Evolutionary conservation across 2,329 filamentous ascomycete species (phyloP).

Genomic region (Hypoxylon sp.): DNA sequence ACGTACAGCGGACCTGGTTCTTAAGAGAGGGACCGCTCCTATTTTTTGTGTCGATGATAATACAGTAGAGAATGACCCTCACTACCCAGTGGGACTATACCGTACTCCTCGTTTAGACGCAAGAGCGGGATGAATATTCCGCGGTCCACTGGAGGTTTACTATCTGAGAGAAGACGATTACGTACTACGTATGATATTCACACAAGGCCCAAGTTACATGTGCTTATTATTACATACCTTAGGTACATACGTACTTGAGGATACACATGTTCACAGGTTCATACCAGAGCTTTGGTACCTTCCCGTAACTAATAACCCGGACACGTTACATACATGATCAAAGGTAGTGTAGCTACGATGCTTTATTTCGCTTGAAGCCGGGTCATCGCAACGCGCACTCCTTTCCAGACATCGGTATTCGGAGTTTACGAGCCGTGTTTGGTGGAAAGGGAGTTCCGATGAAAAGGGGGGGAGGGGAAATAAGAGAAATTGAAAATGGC

Average conservation of each 20-base stretch:
- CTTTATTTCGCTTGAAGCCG: slow-evolving; percentile 20
- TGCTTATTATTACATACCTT: slow-evolving; percentile 11
- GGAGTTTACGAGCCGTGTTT: slow-evolving; percentile 39
- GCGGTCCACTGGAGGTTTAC: slow-evolving; percentile 15
- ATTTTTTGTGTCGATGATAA: slow-evolving; percentile 10
- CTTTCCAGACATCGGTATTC: slow-evolving; percentile 42
- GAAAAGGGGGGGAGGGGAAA: slow-evolving; percentile 9
- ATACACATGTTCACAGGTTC: slow-evolving; percentile 24
- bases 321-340: slow-evolving; percentile 30
- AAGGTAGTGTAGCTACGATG: not conserved
- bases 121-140: slow-evolving; percentile 10
- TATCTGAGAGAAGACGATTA: slow-evolving; percentile 25
- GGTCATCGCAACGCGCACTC: slow-evolving; percentile 22
- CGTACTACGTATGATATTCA: slow-evolving; percentile 24
- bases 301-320: slow-evolving; percentile 32
- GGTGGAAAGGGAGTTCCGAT: slow-evolving; percentile 18
- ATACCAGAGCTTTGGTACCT: slow-evolving; percentile 35
- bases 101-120: not conserved
- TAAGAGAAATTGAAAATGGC: not conserved
- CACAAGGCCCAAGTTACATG: slow-evolving; percentile 20
- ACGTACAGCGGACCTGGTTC: slow-evolving; percentile 26
- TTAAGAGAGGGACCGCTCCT: slow-evolving; percentile 14
- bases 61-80: slow-evolving; percentile 12
- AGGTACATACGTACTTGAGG: not conserved
- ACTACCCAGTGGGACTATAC: not conserved